Evolutionary conservation across 768 basidiomycete species (phyloP).

Genomic region (Phanerochaete sordida): DNA sequence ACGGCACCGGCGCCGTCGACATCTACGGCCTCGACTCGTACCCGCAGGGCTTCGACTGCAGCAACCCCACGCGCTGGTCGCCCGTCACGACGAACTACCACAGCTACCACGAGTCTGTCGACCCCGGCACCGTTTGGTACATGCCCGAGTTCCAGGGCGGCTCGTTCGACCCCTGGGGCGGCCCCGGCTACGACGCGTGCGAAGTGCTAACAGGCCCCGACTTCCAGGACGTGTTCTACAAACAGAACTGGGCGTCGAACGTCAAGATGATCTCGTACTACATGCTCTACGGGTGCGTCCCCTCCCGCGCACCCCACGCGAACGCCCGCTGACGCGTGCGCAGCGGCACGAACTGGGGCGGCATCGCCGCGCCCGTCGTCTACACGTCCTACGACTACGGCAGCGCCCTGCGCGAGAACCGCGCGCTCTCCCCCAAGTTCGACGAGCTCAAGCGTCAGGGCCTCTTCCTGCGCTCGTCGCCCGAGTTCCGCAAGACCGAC

Average conservation of each 20-base stretch:
- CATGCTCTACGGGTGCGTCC: constrained; percentile 71
- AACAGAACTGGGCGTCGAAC: constrained; percentile 75
- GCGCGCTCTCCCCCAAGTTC: constrained; percentile 64
- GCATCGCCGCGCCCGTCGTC: constrained; percentile 73
- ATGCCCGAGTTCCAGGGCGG: constrained; percentile 59
- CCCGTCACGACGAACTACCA: constrained; percentile 63
- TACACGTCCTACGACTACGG: constrained; percentile 80
- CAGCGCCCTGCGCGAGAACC: constrained; percentile 63
- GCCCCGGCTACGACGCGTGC: constrained; percentile 69
- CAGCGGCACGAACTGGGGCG: constrained; percentile 87
- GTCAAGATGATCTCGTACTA: constrained; percentile 82
- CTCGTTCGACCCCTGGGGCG: constrained; percentile 80
- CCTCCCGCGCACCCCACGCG: neutral
- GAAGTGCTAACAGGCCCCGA: constrained; percentile 63
- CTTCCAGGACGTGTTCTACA: constrained; percentile 79
- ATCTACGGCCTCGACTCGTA: constrained; percentile 52
- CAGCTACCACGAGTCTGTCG: constrained; percentile 50
- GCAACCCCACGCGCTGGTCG: constrained; percentile 63
- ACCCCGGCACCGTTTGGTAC: constrained; percentile 60
- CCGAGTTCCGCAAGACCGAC: constrained; percentile 77
- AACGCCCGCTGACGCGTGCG: neutral
- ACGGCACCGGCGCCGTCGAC: constrained; percentile 28
- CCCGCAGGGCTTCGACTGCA: constrained; percentile 80
- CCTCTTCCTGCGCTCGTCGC: constrained; percentile 75
- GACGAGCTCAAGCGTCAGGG: constrained; percentile 77